phyloP scores from a whole-genome alignment of 1,284 basidiomycete genomes.

The Puccinia coronata region DNA sequence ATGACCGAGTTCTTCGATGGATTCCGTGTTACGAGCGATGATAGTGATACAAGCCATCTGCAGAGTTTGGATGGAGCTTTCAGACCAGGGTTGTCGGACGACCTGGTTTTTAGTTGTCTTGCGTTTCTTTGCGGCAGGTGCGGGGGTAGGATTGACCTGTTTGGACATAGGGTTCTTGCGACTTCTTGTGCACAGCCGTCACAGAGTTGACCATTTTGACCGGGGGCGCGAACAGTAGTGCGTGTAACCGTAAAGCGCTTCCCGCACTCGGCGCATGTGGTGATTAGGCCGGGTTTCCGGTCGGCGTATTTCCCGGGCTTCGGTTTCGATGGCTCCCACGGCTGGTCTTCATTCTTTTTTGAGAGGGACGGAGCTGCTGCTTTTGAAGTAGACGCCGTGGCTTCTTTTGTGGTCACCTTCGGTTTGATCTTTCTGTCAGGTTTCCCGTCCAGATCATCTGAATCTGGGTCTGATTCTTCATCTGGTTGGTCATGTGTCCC shows the following conservation, averaged over 20 bases:
- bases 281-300: slow-evolving; percentile 77
- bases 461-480: slow-evolving; percentile 42
- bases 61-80: slow-evolving; percentile 25
- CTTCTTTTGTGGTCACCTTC: not conserved
- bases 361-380: not conserved
- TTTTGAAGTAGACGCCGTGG: not conserved
- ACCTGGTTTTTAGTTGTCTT: slow-evolving; percentile 68
- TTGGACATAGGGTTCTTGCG: not conserved
- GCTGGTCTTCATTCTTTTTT: slow-evolving; percentile 3
- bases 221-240: slow-evolving; percentile 73
- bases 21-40: slow-evolving; percentile 28
- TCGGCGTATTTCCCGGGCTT: slow-evolving; percentile 43
- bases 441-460: slow-evolving; percentile 27
- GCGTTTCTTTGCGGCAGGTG: slow-evolving; percentile 66
- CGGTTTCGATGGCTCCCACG: slow-evolving; percentile 5
- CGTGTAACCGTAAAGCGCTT: slow-evolving; percentile 76
- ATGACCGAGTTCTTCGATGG: slow-evolving; percentile 43
- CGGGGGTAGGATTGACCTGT: slow-evolving; percentile 72
- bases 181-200: slow-evolving; percentile 75
- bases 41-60: slow-evolving; percentile 37
- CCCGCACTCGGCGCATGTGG: slow-evolving; percentile 76
- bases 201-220: slow-evolving; percentile 74
- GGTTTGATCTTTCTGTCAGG: not conserved
- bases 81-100: slow-evolving; percentile 52
- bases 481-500: slow-evolving; percentile 38